Conservation (phyloP, 2,329 filamentous ascomycete species). For the Pseudocercospora crystallina region DNA sequence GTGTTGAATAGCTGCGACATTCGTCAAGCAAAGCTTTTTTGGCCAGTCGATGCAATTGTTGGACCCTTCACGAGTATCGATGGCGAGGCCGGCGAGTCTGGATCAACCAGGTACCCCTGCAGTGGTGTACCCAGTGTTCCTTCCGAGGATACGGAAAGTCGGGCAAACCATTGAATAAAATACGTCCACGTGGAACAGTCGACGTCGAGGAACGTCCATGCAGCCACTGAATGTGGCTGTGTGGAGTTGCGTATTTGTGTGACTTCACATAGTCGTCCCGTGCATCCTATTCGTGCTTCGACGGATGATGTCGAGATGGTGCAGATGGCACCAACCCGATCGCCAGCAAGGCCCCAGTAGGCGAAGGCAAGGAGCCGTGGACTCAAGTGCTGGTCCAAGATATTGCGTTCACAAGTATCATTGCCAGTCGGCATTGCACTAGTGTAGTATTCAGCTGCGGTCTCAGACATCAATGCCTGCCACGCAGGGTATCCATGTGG, state of each 20-base stretch:
- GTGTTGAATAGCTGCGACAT: constrained; percentile 2
- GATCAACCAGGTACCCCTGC: constrained; percentile 5
- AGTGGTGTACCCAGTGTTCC: neutral
- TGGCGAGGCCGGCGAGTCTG: constrained; percentile 2
- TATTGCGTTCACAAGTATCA: neutral
- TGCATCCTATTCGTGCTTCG: constrained; percentile 1
- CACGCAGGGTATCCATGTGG: neutral
- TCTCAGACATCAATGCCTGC: neutral
- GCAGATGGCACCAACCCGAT: neutral
- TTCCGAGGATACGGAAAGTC: neutral
- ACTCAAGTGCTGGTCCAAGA: neutral
- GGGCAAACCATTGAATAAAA: neutral
- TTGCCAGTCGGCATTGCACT: neutral
- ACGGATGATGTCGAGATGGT: constrained; percentile 3
- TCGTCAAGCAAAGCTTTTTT: neutral
- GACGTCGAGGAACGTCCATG: constrained; percentile 6
- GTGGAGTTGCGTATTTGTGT: constrained; percentile 3
- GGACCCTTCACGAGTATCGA: neutral
- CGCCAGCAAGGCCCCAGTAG: constrained; percentile 1
- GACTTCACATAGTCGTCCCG: neutral
- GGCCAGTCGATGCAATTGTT: neutral
- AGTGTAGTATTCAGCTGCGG: too few species aligned
- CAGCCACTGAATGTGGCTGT: neutral
- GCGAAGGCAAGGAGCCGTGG: constrained; percentile 5
- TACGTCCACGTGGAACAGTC: neutral